Evolutionary conservation across 2,329 filamentous ascomycete species (phyloP), one percentile per base, ranked within the genome.

Genomic region (Clonostachys rosea): DNA sequence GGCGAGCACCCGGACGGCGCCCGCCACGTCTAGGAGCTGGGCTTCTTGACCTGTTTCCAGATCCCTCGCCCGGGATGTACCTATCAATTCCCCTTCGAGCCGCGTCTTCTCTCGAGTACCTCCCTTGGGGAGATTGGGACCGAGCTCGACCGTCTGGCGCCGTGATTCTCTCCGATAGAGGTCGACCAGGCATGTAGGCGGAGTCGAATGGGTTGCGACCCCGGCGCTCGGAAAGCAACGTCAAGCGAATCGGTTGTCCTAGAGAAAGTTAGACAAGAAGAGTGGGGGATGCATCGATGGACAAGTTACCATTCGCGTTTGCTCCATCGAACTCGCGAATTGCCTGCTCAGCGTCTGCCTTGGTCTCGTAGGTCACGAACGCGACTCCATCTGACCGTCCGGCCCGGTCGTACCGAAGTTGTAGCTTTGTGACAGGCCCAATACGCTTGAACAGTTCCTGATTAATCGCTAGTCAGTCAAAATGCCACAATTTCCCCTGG

Each of bases 321-420:
- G 91, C 91, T 47, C 89, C 89, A 61, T 96, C 86, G 60, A 87
- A 96, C 57, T 96, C 86, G 46, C 74, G 76, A 47, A 96, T 78
- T 3, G 91, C 91, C 42, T 79, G 75, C 56, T 78, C 72, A 10
- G 91, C 91, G 64, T 96, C 87, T 43, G 81, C 76, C 44, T 79
- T 70, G 47, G 72, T 74, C 55, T 84, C 79, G 68, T 95, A 96
- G 9, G 86, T 91, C 43, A 96, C 87, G 59, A 83, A 94, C 7
- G 91, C 91, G 36, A 86, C 78, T 47, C 91, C 91, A 59, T 91
- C 86, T 3, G 90, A 95, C 59, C 91, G 88, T 48, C 91, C 91
- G 50, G 89, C 87, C 56, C 91, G 86, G 66, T 96, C 91, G 62
- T 95, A 96, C 49, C 83, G 73, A 36, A 96, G 75, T 47, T 86